phyloP scores from a whole-genome alignment of 2,329 filamentous ascomycete species.

The Diplodia scrobiculata region DNA sequence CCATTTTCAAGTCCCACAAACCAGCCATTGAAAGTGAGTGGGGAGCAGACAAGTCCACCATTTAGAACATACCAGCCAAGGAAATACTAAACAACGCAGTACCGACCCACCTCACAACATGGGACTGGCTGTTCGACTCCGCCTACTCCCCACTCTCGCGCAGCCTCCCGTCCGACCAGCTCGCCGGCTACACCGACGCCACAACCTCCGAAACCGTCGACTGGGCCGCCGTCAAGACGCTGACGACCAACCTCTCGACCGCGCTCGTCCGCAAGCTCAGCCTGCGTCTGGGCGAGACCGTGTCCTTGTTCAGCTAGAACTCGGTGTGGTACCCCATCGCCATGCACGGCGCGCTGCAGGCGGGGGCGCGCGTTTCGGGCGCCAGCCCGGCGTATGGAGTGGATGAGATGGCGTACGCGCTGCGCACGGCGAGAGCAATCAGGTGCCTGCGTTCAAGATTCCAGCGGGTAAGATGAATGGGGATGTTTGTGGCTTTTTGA shows the following conservation, averaged over 20 bases:
- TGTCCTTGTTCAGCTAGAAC: constrained; percentile 65
- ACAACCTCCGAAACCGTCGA: constrained; percentile 60
- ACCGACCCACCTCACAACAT: constrained; percentile 58
- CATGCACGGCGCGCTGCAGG: constrained; percentile 59
- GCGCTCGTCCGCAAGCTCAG: constrained; percentile 60
- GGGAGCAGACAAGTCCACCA: background rate
- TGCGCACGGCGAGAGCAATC: constrained; percentile 56
- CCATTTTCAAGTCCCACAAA: constrained; percentile 49
- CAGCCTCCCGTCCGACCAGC: constrained; percentile 38
- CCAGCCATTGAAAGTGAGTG: constrained; percentile 47
- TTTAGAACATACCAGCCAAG: background rate
- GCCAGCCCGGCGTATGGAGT: constrained; percentile 67
- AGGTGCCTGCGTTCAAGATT: constrained; percentile 55
- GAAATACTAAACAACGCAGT: constrained; percentile 43
- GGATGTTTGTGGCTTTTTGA: constrained; percentile 58
- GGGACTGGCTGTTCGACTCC: constrained; percentile 65
- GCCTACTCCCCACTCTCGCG: constrained; percentile 54
- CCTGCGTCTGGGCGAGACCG: constrained; percentile 57
- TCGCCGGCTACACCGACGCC: constrained; percentile 61
- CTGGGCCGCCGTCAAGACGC: constrained; percentile 60
- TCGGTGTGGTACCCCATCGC: constrained; percentile 69
- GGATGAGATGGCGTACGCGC: constrained; percentile 68
- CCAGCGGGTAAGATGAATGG: constrained; percentile 58
- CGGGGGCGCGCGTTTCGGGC: constrained; percentile 60
- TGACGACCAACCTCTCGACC: constrained; percentile 62